These are phyloP conservation scores for Aschersonia sp. DNA, from an alignment of 2,329 filamentous ascomycete genomes.

Conservation along the genomic window DNA sequence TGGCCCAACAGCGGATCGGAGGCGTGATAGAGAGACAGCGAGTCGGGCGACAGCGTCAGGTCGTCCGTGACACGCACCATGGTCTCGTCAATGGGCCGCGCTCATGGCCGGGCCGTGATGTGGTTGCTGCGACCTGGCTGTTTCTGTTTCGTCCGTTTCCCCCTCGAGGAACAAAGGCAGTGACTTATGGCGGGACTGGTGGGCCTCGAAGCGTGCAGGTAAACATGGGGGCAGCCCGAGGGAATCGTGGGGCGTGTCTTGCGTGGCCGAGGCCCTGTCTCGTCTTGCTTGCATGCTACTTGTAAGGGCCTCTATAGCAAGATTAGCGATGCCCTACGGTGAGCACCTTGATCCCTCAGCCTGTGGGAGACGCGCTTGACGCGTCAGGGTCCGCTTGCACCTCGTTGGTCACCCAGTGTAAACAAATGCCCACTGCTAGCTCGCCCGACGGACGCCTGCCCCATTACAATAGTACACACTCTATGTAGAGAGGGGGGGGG, in stretches of 20 bases:
- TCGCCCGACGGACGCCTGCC: neutral
- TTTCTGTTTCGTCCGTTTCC: neutral
- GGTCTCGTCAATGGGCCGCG: conserved; percentile 21
- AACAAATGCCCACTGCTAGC: neutral
- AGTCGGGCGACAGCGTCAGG: conserved; percentile 64
- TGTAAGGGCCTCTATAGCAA: neutral
- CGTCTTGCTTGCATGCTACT: neutral
- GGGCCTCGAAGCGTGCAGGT: neutral
- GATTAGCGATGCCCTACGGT: neutral
- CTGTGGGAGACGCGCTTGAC: neutral
- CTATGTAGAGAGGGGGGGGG: too few species aligned
- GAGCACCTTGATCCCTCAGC: neutral
- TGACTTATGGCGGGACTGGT: conserved; percentile 1
- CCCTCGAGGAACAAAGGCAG: neutral
- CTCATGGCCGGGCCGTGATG: conserved; percentile 6
- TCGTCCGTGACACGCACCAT: conserved; percentile 78
- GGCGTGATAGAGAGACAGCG: conserved; percentile 77
- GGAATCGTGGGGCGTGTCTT: neutral
- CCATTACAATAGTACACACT: too few species aligned
- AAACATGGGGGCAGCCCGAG: neutral
- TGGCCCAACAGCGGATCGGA: conserved; percentile 72
- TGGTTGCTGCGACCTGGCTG: neutral
- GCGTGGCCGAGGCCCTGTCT: neutral
- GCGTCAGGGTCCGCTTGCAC: neutral
- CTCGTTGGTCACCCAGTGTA: neutral